Base-by-base conservation (phyloP, 192 early-diverging fungal species). In the Coemansia sp. region DNA sequence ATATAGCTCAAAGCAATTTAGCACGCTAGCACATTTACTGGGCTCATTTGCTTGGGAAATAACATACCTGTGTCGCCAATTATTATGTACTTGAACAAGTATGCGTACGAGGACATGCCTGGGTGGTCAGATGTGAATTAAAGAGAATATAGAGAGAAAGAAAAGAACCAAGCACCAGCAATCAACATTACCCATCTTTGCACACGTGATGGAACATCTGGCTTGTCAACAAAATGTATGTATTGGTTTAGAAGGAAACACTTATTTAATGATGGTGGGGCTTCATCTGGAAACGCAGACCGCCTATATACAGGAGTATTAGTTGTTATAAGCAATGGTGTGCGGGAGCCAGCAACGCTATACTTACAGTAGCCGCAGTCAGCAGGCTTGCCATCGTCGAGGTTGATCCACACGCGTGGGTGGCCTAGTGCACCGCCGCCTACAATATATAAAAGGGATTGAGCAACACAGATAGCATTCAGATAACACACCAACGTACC, bases 331-430 rank as follows among this genome's bases (percentile, higher is more conserved):
- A 28, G n/a, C 12, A 18, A 16, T 33, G 15, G 19, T 8, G 3
- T 8, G 19, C n/a, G 1, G 7, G 13, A 50, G 11, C 30, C 12
- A 31, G 30, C 16, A 16, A 3, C n/a, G 5, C 15, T 42, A 42
- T 33, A 81, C 85, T 63, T 84, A 88, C 89, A 91, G 71, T 89
- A 88, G 58, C 87, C 84, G 60, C 92, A 94, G 49, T 86, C 67
- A 57, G 90, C 82, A 52, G 88, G 61, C 36, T 64, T 65, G 50
- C 68, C 71, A 13, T 77, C 65, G 54, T 81, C 70, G 66, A 97
- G 83, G 73, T 95, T 95, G 65, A 97, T 90, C 79, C 88, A 97
- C 19, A 97, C 89, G 63, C 88, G 89, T 18, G 94, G 94, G 63
- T 97, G 94, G 30, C 94, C 94, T 28, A 97, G 80, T 37, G 91